These are phyloP conservation scores for Carex parvula DNA, from an alignment of 176 grass and related monocot species.

Conservation along the genomic window DNA sequence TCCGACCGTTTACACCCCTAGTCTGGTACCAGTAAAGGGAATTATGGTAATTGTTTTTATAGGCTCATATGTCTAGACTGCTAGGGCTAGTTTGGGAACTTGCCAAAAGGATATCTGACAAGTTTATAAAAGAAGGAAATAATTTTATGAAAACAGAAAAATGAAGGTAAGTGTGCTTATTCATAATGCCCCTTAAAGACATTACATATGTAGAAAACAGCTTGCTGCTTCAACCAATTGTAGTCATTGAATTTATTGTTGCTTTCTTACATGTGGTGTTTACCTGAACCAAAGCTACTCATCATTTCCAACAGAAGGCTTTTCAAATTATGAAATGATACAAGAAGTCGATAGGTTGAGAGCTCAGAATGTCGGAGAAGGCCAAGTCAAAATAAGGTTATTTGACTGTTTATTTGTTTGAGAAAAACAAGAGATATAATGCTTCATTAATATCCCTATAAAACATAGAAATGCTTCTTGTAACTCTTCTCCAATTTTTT, in stretches of 20 bases:
- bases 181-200: not conserved
- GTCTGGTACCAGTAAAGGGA: not conserved
- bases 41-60: not conserved
- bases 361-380: slow-evolving; percentile 81
- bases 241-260: not conserved
- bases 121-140: slow-evolving; percentile 17
- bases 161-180: not conserved
- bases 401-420: slow-evolving; percentile 24
- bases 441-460: not conserved
- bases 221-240: not conserved
- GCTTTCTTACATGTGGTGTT: slow-evolving; percentile 18
- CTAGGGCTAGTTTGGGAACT: not conserved
- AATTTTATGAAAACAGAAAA: not conserved
- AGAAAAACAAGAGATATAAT: not conserved
- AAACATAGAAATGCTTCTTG: not conserved
- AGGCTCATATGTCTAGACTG: not conserved
- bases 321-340: slow-evolving; percentile 42
- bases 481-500: not conserved
- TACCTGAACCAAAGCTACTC: slow-evolving; percentile 57
- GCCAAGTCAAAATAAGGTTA: slow-evolving; percentile 94
- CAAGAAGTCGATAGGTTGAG: slow-evolving; percentile 59
- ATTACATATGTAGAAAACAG: not conserved
- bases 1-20: too few species aligned
- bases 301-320: slow-evolving; percentile 65
- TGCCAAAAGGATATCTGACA: not conserved